phyloP scores from a whole-genome alignment of 2,329 filamentous ascomycete species.

The Teratosphaeria viscida region DNA sequence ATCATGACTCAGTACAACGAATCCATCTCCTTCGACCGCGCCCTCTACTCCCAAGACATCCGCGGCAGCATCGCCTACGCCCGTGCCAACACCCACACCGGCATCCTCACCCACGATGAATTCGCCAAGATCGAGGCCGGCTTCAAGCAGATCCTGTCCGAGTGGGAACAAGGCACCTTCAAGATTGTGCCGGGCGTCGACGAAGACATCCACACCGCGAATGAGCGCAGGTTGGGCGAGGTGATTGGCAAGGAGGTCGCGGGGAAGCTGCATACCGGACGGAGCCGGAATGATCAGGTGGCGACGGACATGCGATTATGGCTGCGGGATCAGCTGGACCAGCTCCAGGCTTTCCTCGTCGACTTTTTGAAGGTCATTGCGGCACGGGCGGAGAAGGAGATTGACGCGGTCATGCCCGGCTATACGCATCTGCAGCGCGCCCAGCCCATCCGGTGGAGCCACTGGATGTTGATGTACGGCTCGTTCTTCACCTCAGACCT shows the following conservation, averaged over 20 bases:
- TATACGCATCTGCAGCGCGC: conserved; percentile 84
- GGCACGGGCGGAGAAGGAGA: conserved; percentile 60
- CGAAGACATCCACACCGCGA: conserved; percentile 47
- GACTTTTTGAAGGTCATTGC: conserved; percentile 60
- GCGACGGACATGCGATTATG: conserved; percentile 85
- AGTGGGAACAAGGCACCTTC: conserved; percentile 38
- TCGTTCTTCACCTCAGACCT: conserved; percentile 63
- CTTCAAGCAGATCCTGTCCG: conserved; percentile 47
- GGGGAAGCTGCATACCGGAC: conserved; percentile 80
- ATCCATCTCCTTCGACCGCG: conserved; percentile 66
- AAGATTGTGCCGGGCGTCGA: conserved; percentile 38
- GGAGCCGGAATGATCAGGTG: conserved; percentile 83
- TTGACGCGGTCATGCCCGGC: conserved; percentile 72
- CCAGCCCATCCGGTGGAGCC: conserved; percentile 69
- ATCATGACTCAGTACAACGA: conserved; percentile 82
- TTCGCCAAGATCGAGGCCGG: conserved; percentile 65
- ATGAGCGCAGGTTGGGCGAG: conserved; percentile 53
- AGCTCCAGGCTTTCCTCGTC: conserved; percentile 58
- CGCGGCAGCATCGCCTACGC: conserved; percentile 72
- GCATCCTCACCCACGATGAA: conserved; percentile 63
- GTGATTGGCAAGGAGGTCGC: conserved; percentile 76
- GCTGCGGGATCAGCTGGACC: conserved; percentile 63
- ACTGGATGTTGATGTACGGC: conserved; percentile 70
- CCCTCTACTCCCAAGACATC: conserved; percentile 72
- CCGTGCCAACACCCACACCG: conserved; percentile 63